These are phyloP conservation scores for Candida stauntonica DNA, from an alignment of 805 yeast genomes.

Conservation along the genomic window DNA sequence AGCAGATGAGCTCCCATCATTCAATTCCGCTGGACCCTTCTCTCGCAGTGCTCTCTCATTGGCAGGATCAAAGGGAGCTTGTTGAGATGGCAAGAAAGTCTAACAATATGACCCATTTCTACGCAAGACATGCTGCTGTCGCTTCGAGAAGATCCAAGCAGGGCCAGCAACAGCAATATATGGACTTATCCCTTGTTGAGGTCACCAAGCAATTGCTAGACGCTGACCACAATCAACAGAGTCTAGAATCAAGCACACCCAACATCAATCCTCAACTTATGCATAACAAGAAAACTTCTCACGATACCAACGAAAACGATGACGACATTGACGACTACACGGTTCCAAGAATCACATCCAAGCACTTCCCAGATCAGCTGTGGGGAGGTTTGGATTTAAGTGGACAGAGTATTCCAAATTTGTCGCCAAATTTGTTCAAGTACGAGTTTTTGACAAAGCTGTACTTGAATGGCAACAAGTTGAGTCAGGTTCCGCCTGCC, in stretches of 20 bases:
- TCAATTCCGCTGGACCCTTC: slow-evolving; percentile 32
- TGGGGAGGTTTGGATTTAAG: slow-evolving; percentile 94
- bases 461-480: slow-evolving; percentile 81
- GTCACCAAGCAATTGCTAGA: slow-evolving; percentile 35
- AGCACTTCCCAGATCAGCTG: slow-evolving; percentile 59
- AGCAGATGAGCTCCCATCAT: slow-evolving; percentile 19
- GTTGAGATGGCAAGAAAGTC: slow-evolving; percentile 67
- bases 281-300: slow-evolving; percentile 39
- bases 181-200: slow-evolving; percentile 31
- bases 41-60: slow-evolving; percentile 40
- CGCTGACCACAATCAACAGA: slow-evolving; percentile 20
- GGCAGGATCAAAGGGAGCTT: slow-evolving; percentile 79
- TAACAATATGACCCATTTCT: slow-evolving; percentile 61
- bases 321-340: slow-evolving; percentile 51
- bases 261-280: slow-evolving; percentile 23
- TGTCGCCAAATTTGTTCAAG: slow-evolving; percentile 72
- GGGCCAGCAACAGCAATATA: slow-evolving; percentile 17
- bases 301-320: slow-evolving; percentile 31
- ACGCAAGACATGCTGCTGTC: slow-evolving; percentile 79
- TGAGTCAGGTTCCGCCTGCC: slow-evolving; percentile 61
- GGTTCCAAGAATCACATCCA: slow-evolving; percentile 56
- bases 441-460: slow-evolving; percentile 83
- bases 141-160: slow-evolving; percentile 42
- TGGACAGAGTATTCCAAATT: slow-evolving; percentile 74
- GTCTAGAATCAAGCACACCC: slow-evolving; percentile 7